Conservation (phyloP, 2,329 filamentous ascomycete species). For the Fusarium verrucosum region DNA sequence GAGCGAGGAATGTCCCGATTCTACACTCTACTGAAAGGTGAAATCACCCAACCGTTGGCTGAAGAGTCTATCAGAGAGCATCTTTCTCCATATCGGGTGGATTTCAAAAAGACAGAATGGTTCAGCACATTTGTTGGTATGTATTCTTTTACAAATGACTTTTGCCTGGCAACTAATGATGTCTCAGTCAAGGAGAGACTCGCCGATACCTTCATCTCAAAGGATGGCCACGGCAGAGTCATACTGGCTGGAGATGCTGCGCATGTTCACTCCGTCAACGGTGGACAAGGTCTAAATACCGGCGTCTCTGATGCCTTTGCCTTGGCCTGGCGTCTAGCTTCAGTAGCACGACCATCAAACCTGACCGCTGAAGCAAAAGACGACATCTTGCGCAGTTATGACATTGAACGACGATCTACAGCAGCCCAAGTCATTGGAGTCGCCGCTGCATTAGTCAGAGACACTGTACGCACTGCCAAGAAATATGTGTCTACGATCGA, state of each 20-base stretch:
- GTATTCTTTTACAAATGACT: rapidly evolving
- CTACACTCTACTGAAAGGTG: conserved; percentile 58
- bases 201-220: conserved; percentile 52
- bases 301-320: conserved; percentile 66
- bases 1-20: conserved; percentile 59
- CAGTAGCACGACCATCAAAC: conserved; percentile 41
- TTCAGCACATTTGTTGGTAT: conserved; percentile 60
- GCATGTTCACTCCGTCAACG: conserved; percentile 65
- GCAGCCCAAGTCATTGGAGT: conserved; percentile 58
- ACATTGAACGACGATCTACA: conserved; percentile 54
- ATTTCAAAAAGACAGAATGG: conserved; percentile 58
- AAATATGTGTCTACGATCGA: conserved; percentile 59
- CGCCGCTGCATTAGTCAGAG: conserved; percentile 56
- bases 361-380: background rate
- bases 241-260: conserved; percentile 66
- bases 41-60: conserved; percentile 52
- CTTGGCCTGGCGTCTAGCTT: conserved; percentile 61
- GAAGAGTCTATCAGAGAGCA: conserved; percentile 56
- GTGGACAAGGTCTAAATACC: conserved; percentile 67
- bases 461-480: conserved; percentile 55
- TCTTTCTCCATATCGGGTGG: conserved; percentile 54
- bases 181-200: conserved; percentile 54
- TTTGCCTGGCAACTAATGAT: background rate
- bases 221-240: conserved; percentile 54
- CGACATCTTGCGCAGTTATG: conserved; percentile 54